Conservation (phyloP, 2,329 filamentous ascomycete species). For the Karstenula rhodostoma region DNA sequence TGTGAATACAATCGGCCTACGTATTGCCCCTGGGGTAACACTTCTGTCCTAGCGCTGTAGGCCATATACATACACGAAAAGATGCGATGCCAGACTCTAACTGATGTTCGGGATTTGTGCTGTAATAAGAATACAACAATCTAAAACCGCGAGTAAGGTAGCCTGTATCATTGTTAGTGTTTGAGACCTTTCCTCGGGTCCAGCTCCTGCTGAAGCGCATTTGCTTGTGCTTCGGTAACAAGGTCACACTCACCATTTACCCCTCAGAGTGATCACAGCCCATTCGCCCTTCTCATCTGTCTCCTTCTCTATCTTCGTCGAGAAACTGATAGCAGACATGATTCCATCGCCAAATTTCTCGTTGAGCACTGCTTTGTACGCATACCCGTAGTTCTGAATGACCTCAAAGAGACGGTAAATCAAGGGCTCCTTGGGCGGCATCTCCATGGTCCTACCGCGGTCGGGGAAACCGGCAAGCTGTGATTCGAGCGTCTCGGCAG, state of each 20-base stretch:
- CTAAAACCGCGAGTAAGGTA: conserved; percentile 60
- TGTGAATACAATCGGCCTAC: no score
- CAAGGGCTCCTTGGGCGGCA: conserved; percentile 84
- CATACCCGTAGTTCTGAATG: conserved; percentile 95
- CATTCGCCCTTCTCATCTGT: conserved; percentile 83
- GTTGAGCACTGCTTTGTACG: conserved; percentile 93
- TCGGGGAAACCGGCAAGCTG: conserved; percentile 80
- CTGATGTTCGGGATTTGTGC: no score
- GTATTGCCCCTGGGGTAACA: no score
- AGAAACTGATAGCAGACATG: conserved; percentile 95
- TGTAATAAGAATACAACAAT: neutral
- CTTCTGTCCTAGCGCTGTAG: no score
- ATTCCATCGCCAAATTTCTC: conserved; percentile 86
- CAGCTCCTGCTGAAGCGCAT: neutral
- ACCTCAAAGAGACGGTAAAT: conserved; percentile 95
- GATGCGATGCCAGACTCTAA: no score
- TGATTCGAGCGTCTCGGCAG: conserved; percentile 63
- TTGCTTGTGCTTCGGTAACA: neutral
- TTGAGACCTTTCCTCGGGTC: no score
- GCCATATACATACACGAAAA: no score
- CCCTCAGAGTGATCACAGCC: conserved; percentile 83
- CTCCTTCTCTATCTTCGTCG: conserved; percentile 93
- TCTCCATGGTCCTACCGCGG: conserved; percentile 78
- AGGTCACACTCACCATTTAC: conserved; percentile 75
- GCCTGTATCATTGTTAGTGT: conserved; percentile 41